phyloP scores from a whole-genome alignment of 2,329 filamentous ascomycete species.

The Epichloe uncinata region DNA sequence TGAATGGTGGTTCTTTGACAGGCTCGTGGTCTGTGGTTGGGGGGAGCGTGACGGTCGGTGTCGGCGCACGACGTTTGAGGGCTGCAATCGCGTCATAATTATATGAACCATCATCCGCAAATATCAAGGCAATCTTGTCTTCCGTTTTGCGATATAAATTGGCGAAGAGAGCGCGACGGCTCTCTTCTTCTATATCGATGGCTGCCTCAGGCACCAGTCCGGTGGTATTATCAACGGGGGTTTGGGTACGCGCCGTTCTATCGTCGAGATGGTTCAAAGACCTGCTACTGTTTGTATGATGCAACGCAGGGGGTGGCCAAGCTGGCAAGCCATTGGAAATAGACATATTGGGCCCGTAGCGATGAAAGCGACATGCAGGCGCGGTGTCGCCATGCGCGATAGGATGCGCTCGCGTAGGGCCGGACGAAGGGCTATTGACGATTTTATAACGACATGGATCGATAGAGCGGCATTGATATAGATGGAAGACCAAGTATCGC shows the following conservation, averaged over 20 bases:
- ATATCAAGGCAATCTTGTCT: slow-evolving; percentile 63
- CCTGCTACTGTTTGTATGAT: slow-evolving; percentile 32
- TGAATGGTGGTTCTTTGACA: slow-evolving; percentile 49
- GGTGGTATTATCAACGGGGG: slow-evolving; percentile 35
- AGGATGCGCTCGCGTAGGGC: slow-evolving; percentile 37
- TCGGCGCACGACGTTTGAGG: slow-evolving; percentile 29
- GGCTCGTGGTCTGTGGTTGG: slow-evolving; percentile 45
- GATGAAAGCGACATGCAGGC: slow-evolving; percentile 34
- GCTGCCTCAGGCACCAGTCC: slow-evolving; percentile 48
- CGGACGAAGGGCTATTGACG: slow-evolving; percentile 31
- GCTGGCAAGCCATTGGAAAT: slow-evolving; percentile 50
- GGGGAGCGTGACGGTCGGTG: slow-evolving; percentile 31
- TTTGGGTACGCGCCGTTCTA: slow-evolving; percentile 36
- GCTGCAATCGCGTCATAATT: slow-evolving; percentile 40
- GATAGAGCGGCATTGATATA: slow-evolving; percentile 38
- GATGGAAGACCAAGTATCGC: slow-evolving; percentile 32
- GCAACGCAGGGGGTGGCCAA: slow-evolving; percentile 50
- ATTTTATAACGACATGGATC: slow-evolving; percentile 35
- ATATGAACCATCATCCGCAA: slow-evolving; percentile 44
- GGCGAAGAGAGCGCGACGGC: slow-evolving; percentile 59
- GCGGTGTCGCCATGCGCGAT: slow-evolving; percentile 43
- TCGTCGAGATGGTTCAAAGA: slow-evolving; percentile 50
- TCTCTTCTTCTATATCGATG: slow-evolving; percentile 51
- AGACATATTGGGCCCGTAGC: slow-evolving; percentile 46
- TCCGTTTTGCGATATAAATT: slow-evolving; percentile 68